Percentiles rank a stretch among this genome's conserved stretches.
phyloP scores from a whole-genome alignment of 768 basidiomycete genomes.

The Scleroderma bovista region DNA sequence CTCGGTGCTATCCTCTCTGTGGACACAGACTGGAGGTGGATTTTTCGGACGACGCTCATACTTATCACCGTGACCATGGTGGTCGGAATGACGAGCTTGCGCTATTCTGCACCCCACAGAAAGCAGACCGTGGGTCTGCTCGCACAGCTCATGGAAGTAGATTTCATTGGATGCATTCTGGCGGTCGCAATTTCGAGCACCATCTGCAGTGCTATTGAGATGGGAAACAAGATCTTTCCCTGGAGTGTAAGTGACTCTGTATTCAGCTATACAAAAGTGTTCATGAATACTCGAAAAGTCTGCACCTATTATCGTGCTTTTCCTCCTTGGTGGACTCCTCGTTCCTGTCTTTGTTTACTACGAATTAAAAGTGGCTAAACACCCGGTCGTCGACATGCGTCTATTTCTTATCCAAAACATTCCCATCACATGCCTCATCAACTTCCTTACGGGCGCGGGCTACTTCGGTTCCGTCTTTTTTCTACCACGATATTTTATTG shows the following conservation, averaged over 20 bases:
- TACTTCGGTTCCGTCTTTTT: constrained; percentile 35
- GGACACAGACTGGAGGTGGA: constrained; percentile 41
- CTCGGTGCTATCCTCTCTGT: constrained; percentile 42
- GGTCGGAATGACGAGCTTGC: constrained; percentile 22
- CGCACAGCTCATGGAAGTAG: constrained; percentile 29
- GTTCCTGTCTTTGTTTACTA: constrained; percentile 31
- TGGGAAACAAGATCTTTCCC: constrained; percentile 33
- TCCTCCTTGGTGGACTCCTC: constrained; percentile 25
- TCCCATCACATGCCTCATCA: constrained; percentile 31
- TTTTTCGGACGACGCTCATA: constrained; percentile 38
- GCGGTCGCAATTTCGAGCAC: constrained; percentile 30
- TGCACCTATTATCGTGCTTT: constrained; percentile 22
- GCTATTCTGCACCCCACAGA: constrained; percentile 29
- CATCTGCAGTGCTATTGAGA: constrained; percentile 33
- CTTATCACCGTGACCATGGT: constrained; percentile 27
- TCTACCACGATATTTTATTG: constrained; percentile 35
- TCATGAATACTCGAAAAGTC: constrained; percentile 16
- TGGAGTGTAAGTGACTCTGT: constrained; percentile 23
- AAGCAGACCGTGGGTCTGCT: constrained; percentile 27
- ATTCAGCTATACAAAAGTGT: constrained; percentile 1
- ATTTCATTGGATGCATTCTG: constrained; percentile 27
- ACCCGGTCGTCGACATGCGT: constrained; percentile 30
- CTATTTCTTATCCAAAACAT: constrained; percentile 31
- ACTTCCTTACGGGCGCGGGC: constrained; percentile 34
- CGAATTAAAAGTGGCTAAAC: constrained; percentile 28